These are phyloP conservation scores for Coemansia sp. DNA, from an alignment of 192 early-diverging fungal genomes.

Conservation along the genomic window DNA sequence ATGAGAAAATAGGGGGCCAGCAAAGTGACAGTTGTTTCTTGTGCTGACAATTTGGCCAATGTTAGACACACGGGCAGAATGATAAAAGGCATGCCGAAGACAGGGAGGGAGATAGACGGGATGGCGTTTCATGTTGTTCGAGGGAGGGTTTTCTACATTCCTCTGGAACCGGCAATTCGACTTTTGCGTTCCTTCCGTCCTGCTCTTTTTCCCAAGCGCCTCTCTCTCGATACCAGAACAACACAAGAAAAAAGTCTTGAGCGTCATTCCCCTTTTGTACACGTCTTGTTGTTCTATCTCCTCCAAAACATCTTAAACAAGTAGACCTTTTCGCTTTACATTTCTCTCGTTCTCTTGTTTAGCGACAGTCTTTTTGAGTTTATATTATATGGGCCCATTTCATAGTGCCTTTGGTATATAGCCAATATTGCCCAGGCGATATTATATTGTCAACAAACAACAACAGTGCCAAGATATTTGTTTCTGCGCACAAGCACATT, in stretches of 20 bases:
- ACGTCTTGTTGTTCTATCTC: constrained; percentile 3
- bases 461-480: neutral
- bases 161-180: constrained; percentile 6
- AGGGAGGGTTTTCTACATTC: neutral
- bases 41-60: neutral
- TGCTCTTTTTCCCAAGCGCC: constrained; percentile 6
- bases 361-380: neutral
- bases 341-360: neutral
- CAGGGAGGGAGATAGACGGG: constrained; percentile 8
- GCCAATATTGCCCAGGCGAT: neutral
- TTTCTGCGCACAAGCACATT: no score
- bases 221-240: neutral
- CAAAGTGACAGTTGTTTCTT: neutral
- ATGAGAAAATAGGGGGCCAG: constrained; percentile 14
- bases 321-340: neutral
- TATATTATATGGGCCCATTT: neutral
- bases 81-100: neutral
- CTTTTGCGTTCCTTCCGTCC: constrained; percentile 1
- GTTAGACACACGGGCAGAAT: neutral
- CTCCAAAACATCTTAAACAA: constrained; percentile 5
- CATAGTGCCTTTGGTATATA: neutral
- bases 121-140: neutral
- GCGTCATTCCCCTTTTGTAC: constrained; percentile 2
- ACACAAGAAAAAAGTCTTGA: neutral
- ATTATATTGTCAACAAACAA: neutral